Evolutionary conservation across 148 eudicot species (phyloP).

Genomic region (Vaccinium darrowii): DNA sequence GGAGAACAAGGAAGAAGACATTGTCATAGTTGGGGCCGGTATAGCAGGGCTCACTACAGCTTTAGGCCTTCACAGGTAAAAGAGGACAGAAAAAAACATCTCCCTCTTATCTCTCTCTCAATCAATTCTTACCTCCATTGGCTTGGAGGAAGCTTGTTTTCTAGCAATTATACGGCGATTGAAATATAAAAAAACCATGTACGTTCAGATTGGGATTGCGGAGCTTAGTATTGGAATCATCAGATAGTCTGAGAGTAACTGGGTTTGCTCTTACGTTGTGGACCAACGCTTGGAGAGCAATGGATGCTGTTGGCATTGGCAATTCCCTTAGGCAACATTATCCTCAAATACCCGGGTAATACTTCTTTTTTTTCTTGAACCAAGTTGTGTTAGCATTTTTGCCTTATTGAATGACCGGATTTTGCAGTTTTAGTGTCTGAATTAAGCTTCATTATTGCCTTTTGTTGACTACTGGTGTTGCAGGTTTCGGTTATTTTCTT

Average conservation of each 20-base stretch:
- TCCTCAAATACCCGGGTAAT: conserved; percentile 25
- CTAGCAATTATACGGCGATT: too few relatives aligned
- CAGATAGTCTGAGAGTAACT: conserved; percentile 34
- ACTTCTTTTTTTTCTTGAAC: not conserved
- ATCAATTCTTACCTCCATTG: not conserved
- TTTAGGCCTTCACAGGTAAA: conserved; percentile 49
- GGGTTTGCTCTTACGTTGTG: conserved; percentile 45
- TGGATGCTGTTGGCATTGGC: conserved; percentile 46
- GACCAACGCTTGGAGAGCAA: conserved; percentile 59
- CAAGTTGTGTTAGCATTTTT: not conserved
- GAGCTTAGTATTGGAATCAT: conserved; percentile 56
- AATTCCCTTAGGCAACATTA: conserved; percentile 30
- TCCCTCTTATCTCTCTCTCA: not conserved
- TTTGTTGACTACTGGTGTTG: not conserved
- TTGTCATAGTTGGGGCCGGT: conserved; percentile 38
- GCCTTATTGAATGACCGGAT: not conserved
- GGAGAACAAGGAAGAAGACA: not conserved
- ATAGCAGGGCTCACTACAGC: conserved; percentile 38
- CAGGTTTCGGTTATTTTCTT: not conserved
- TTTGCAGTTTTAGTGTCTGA: too few relatives aligned
- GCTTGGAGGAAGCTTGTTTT: not conserved
- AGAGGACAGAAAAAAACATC: not conserved
- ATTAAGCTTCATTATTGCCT: not conserved
- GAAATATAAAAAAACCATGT: too few relatives aligned
- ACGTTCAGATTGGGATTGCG: not conserved